A percentile compares a stretch with the other conserved stretches of the same genome.
Conservation (phyloP, 2,329 filamentous ascomycete species). For the Setomelanomma holmii region DNA sequence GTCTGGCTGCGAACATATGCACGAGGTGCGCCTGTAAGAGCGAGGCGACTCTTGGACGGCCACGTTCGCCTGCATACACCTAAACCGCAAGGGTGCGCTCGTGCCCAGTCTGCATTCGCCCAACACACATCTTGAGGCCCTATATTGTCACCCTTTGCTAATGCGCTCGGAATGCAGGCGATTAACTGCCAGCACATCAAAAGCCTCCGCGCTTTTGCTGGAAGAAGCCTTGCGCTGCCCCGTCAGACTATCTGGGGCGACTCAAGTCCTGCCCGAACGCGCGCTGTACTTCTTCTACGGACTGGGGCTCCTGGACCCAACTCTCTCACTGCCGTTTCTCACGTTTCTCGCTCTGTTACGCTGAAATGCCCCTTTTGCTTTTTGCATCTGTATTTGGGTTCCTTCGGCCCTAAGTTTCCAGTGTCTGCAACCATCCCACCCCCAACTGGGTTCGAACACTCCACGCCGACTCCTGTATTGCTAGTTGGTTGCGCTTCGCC, state of each 20-base stretch:
- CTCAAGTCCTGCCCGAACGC: constrained; percentile 23
- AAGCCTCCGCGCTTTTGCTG: constrained; percentile 38
- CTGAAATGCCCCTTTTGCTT: constrained; percentile 41
- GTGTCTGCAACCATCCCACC: constrained; percentile 17
- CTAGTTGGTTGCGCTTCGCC: constrained; percentile 31
- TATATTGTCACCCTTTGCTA: constrained; percentile 48
- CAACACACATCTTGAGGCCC: constrained; percentile 45
- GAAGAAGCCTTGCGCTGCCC: constrained; percentile 38
- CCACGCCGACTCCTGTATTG: constrained; percentile 22
- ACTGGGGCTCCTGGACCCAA: constrained; percentile 38
- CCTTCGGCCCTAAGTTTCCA: constrained; percentile 12
- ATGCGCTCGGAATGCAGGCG: constrained; percentile 47
- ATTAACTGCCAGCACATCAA: constrained; percentile 51
- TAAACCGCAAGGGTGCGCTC: constrained; percentile 46
- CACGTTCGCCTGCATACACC: constrained; percentile 49
- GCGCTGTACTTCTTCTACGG: constrained; percentile 44
- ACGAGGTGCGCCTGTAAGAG: constrained; percentile 31
- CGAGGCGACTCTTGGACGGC: constrained; percentile 46
- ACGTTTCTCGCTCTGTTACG: constrained; percentile 29
- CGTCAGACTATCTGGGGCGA: constrained; percentile 26
- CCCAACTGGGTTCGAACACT: constrained; percentile 21
- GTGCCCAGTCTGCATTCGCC: constrained; percentile 49
- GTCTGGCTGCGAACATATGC: constrained; percentile 44
- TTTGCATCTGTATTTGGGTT: constrained; percentile 31
- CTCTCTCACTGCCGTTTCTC: constrained; percentile 32